phyloP scores from a whole-genome alignment of 2,329 filamentous ascomycete species.

The Ceratocystis huliohia region DNA sequence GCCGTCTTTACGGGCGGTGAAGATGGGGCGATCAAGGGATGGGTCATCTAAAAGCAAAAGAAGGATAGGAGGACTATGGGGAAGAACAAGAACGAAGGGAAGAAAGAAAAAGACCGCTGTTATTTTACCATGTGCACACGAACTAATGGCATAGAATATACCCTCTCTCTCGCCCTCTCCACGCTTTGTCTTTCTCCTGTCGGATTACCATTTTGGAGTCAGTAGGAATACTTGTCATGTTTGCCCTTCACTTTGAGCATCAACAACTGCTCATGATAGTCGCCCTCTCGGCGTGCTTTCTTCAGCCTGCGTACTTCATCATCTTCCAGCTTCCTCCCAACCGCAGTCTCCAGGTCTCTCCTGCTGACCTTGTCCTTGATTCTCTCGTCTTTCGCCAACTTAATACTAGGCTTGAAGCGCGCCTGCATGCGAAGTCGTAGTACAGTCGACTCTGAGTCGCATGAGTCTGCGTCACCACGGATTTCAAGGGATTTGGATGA shows the following conservation, averaged over 20 bases:
- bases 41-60: constrained; percentile 29
- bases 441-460: constrained; percentile 55
- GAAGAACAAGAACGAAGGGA: not conserved
- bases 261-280: constrained; percentile 77
- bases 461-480: constrained; percentile 61
- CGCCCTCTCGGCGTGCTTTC: constrained; percentile 68
- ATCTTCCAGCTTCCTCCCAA: constrained; percentile 63
- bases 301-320: constrained; percentile 77
- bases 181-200: too few relatives aligned
- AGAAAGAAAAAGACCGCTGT: not conserved
- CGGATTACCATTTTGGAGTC: not conserved
- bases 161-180: not conserved
- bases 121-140: not conserved
- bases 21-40: constrained; percentile 45
- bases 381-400: constrained; percentile 66
- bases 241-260: constrained; percentile 85
- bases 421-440: constrained; percentile 87
- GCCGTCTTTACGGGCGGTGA: constrained; percentile 47
- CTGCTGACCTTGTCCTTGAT: constrained; percentile 73
- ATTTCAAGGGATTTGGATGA: constrained; percentile 46
- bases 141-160: not conserved
- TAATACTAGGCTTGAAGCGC: constrained; percentile 72
- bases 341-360: constrained; percentile 70
- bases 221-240: constrained; percentile 63
- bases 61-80: constrained; percentile 2